Base-by-base conservation (phyloP, 2,329 filamentous ascomycete species). In the Aspergillus oerlinghausenensis region DNA sequence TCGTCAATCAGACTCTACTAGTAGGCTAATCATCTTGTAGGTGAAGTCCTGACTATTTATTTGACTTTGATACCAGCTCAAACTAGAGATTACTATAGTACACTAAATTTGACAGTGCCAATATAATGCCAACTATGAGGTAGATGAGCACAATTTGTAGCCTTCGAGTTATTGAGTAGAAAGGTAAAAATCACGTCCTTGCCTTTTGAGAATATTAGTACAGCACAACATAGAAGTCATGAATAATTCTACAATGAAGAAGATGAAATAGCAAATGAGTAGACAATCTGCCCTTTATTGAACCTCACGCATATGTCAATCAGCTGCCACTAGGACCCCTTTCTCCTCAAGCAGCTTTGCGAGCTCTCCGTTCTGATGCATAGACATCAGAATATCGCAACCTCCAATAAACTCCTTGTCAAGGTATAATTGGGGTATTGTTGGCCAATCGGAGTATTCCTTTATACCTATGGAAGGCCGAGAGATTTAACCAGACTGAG, bases 391-490 rank as follows among this genome's bases (percentile, higher is more conserved):
- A 63, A 99, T 99, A 75, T 99, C 94, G 73, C 92, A 97, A n/a
- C 94, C 94, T 55, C 94, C 94, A 49, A 99, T 82, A 72, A 99
- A 99, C 73, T 99, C 93, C 78, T 93, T 93, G 61, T 95, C 86
- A 52, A 99, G 82, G 76, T 97, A 99, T 19, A 99, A 82, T 76
- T 99, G 94, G 6, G 94, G 94, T 72, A 99, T 97, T 21, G 94
- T 99, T 14, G 94, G 94, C 94, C 94, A 99, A 73, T 97, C 94
- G 1, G 92, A 96, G 81, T 94, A 99, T 77, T 99, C 93, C 79
- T 99, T 99, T 79, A 99, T 96, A 52, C 94, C 93, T 92, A 63
- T 48, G 50, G 50, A 25, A 55, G n/a, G 38, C 23, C 17, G 7
- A 50, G 29, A 11, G 53, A 8, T 45, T 60, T 51, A 57, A 52